phyloP scores from a whole-genome alignment of 345 rosid species.

The Citrus glauca region DNA sequence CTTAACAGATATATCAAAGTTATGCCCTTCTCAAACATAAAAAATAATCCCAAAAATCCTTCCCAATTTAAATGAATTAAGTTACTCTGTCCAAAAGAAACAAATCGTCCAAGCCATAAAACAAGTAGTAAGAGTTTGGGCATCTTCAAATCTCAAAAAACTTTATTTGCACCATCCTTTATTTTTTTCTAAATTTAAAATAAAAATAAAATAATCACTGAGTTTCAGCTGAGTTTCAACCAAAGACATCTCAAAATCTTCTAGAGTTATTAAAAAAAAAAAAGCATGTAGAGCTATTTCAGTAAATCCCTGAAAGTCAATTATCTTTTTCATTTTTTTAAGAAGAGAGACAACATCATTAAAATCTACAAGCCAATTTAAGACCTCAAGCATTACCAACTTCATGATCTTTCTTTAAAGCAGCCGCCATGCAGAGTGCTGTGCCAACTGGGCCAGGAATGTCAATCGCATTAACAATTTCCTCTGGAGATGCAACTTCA shows the following conservation, averaged over 20 bases:
- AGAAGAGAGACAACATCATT: background rate
- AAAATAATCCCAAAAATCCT: background rate
- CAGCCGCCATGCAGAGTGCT: constrained; percentile 92
- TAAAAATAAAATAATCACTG: background rate
- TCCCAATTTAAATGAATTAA: background rate
- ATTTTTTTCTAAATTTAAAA: background rate
- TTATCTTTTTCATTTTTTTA: background rate
- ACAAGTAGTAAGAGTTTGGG: background rate
- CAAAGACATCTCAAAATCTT: background rate
- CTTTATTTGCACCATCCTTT: background rate
- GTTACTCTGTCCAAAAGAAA: background rate
- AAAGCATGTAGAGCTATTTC: background rate
- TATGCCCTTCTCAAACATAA: background rate
- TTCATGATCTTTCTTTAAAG: constrained; percentile 88
- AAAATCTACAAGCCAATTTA: background rate
- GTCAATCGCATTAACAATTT: constrained; percentile 68
- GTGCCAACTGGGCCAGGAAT: constrained; percentile 80
- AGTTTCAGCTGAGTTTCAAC: background rate
- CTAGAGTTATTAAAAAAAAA: background rate
- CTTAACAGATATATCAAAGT: background rate
- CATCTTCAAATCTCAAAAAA: background rate
- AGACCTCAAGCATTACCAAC: constrained; percentile 51
- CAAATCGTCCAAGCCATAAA: background rate
- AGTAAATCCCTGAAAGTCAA: background rate
- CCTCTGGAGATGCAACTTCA: constrained; percentile 70